Conservation (phyloP, 139 green algal species). For the Chlamydomonas incerta region DNA sequence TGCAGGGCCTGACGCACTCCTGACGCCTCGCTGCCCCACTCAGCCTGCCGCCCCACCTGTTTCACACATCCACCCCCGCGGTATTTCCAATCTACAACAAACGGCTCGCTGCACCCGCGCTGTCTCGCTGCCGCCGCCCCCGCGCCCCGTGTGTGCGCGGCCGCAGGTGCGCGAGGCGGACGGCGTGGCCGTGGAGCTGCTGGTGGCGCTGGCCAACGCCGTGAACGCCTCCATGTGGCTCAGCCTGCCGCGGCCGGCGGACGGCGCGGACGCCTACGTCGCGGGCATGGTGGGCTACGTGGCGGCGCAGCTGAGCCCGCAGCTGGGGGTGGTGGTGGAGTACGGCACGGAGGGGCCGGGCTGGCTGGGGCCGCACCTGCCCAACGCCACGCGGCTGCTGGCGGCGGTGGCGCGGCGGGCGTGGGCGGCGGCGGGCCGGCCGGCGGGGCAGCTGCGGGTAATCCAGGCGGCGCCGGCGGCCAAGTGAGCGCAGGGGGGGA, state of each 20-base stretch:
- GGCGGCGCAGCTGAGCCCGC: neutral
- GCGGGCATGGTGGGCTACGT: constrained; percentile 25
- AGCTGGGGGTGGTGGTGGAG: constrained; percentile 18
- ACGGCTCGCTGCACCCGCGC: no score
- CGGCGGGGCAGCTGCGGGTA: neutral
- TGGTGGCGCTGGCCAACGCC: constrained; percentile 26
- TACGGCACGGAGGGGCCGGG: constrained; percentile 34
- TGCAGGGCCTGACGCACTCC: no score
- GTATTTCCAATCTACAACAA: no score
- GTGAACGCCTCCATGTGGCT: constrained; percentile 24
- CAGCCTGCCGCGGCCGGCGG: constrained; percentile 19
- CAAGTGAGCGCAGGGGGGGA: neutral
- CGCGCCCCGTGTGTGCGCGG: neutral
- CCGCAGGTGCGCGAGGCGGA: constrained; percentile 19
- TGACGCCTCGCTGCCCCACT: no score
- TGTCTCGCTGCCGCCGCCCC: neutral
- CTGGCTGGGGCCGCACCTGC: constrained; percentile 18
- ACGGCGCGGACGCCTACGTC: constrained; percentile 31
- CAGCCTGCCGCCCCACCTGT: no score
- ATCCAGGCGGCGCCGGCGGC: neutral
- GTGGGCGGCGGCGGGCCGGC: constrained; percentile 18
- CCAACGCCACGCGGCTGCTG: constrained; percentile 20
- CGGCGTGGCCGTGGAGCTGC: constrained; percentile 30
- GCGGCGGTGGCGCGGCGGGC: neutral
- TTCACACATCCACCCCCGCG: no score